Evolutionary conservation across 306 rosid species (phyloP).

Genomic region (Quercus rubra): DNA sequence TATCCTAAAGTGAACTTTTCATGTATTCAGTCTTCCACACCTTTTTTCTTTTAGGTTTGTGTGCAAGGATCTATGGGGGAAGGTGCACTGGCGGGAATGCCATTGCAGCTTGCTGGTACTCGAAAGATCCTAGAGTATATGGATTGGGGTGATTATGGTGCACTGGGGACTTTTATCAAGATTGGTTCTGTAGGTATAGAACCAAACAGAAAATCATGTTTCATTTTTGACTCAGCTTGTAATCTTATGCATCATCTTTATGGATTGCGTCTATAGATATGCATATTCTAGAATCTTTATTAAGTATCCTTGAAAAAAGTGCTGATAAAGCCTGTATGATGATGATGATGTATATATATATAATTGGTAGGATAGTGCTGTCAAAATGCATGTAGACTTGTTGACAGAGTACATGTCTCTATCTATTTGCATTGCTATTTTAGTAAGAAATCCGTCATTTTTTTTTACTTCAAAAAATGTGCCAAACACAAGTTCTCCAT

Average conservation of each 20-base stretch:
- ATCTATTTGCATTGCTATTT: conserved; percentile 12
- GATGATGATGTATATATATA: not conserved
- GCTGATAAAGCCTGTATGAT: not conserved
- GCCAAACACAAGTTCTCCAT: not conserved
- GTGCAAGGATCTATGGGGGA: conserved; percentile 99
- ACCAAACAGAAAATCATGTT: conserved; percentile 9
- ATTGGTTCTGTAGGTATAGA: conserved; percentile 85
- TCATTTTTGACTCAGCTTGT: not conserved
- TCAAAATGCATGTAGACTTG: not conserved
- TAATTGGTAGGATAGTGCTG: not conserved
- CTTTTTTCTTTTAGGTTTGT: conserved; percentile 63
- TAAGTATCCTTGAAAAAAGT: not conserved
- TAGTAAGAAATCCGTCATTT: not conserved
- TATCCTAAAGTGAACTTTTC: not conserved
- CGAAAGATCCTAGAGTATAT: conserved; percentile 84
- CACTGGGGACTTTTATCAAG: conserved; percentile 75
- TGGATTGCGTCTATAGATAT: conserved; percentile 11
- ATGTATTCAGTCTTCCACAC: conserved; percentile 16
- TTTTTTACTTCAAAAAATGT: not conserved
- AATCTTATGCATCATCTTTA: conserved; percentile 9
- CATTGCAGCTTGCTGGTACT: conserved; percentile 93
- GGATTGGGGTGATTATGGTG: conserved; percentile 99
- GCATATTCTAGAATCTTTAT: conserved; percentile 11
- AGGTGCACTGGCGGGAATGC: conserved; percentile 98
- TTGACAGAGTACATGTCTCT: not conserved